Conservation (phyloP, 1,139 yeast species). For the Yamadazyma spencermartinsiae region DNA sequence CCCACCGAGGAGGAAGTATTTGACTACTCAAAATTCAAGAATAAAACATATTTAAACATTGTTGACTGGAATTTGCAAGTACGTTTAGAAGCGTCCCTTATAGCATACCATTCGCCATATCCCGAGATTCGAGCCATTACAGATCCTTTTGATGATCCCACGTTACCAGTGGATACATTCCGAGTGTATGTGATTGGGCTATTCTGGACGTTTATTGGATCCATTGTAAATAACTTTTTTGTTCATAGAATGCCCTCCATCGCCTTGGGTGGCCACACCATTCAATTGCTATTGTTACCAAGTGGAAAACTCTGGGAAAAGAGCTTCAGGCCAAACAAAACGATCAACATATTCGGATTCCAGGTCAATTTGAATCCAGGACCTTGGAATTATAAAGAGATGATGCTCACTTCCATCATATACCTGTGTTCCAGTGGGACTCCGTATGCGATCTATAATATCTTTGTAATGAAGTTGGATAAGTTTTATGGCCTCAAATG, state of each 20-base stretch:
- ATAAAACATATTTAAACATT: slow-evolving; percentile 30
- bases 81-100: slow-evolving; percentile 40
- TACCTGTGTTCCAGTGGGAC: slow-evolving; percentile 47
- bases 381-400: slow-evolving; percentile 67
- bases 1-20: slow-evolving; percentile 12
- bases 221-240: slow-evolving; percentile 44
- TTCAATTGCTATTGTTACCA: slow-evolving; percentile 43
- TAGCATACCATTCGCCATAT: slow-evolving; percentile 48
- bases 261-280: slow-evolving; percentile 39
- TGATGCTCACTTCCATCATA: slow-evolving; percentile 52
- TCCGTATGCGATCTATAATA: slow-evolving; percentile 46
- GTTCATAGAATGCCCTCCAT: slow-evolving; percentile 46
- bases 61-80: slow-evolving; percentile 39
- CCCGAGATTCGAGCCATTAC: slow-evolving; percentile 49
- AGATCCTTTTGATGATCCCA: slow-evolving; percentile 45
- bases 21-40: slow-evolving; percentile 18
- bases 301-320: slow-evolving; percentile 45
- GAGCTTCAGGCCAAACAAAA: slow-evolving; percentile 26
- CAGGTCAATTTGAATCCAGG: slow-evolving; percentile 41
- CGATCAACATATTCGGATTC: slow-evolving; percentile 22
- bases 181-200: slow-evolving; percentile 42
- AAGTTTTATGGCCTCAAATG: slow-evolving; percentile 46
- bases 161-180: slow-evolving; percentile 40
- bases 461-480: slow-evolving; percentile 47
- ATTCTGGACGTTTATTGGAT: slow-evolving; percentile 45